Conservation (phyloP, 1,139 yeast species). For the Zhuliangozyma blackwelliae region DNA sequence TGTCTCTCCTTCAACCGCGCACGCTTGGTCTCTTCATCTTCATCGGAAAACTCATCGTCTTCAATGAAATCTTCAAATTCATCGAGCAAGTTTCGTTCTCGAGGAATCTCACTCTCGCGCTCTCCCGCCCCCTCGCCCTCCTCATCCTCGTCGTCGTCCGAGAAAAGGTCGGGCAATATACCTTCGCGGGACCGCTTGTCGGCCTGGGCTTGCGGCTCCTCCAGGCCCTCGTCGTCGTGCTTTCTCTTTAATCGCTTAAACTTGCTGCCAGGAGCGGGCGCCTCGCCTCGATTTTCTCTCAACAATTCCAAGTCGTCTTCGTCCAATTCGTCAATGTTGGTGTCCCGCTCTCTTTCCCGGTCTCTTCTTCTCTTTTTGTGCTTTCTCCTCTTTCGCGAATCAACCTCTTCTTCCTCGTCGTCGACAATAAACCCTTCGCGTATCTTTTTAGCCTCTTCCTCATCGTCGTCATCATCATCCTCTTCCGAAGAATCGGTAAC, state of each 20-base stretch:
- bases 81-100: slow-evolving; percentile 49
- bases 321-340: slow-evolving; percentile 60
- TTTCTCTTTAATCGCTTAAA: slow-evolving; percentile 84
- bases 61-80: slow-evolving; percentile 97
- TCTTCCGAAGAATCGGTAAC: slow-evolving; percentile 66
- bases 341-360: slow-evolving; percentile 22
- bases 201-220: slow-evolving; percentile 18
- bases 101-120: slow-evolving; percentile 26
- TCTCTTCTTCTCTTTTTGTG: slow-evolving; percentile 42
- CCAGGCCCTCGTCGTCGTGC: slow-evolving; percentile 17
- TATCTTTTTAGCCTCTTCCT: slow-evolving; percentile 68
- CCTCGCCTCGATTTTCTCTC: slow-evolving; percentile 83
- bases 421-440: slow-evolving; percentile 94
- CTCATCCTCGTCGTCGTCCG: slow-evolving; percentile 58
- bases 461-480: slow-evolving; percentile 72
- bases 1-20: slow-evolving; percentile 32
- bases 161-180: slow-evolving; percentile 70
- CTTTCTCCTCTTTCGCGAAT: slow-evolving; percentile 33
- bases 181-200: slow-evolving; percentile 18
- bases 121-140: slow-evolving; percentile 21
- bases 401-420: slow-evolving; percentile 67
- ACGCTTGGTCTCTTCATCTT: slow-evolving; percentile 52
- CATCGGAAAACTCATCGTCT: slow-evolving; percentile 93
- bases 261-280: slow-evolving; percentile 35
- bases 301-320: slow-evolving; percentile 93